Evolutionary conservation across 2,329 filamentous ascomycete species (phyloP).

Genomic region (Geosmithia flava): DNA sequence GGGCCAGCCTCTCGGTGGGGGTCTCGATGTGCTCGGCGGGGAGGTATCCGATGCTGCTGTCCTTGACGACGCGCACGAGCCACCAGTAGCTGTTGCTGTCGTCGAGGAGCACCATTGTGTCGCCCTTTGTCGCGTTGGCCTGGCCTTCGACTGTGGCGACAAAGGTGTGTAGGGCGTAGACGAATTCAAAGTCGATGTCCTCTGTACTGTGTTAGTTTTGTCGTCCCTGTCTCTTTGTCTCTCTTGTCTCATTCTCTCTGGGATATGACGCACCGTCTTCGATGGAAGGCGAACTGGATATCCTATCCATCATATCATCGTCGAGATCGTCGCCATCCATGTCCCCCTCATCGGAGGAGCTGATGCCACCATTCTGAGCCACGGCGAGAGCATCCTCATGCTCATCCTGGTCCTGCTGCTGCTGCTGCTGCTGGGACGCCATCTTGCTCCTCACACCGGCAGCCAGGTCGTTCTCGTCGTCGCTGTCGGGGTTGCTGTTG

Average conservation of each 20-base stretch:
- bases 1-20: constrained; percentile 83
- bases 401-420: constrained; percentile 25
- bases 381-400: constrained; percentile 46
- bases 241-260: constrained; percentile 1
- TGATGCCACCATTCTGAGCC: constrained; percentile 49
- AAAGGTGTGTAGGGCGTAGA: constrained; percentile 96
- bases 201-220: constrained; percentile 43
- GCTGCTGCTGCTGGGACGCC: constrained; percentile 14
- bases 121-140: constrained; percentile 94
- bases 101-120: constrained; percentile 96
- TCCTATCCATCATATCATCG: constrained; percentile 95
- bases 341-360: constrained; percentile 47
- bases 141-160: constrained; percentile 96
- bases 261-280: constrained; percentile 81
- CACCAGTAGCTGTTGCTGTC: constrained; percentile 99
- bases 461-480: constrained; percentile 4
- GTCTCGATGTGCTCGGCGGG: constrained; percentile 98
- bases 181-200: constrained; percentile 99
- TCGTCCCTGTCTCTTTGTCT: background rate
- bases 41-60: constrained; percentile 92
- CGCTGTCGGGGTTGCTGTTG: background rate
- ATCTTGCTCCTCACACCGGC: constrained; percentile 7
- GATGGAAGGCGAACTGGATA: constrained; percentile 96
- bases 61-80: constrained; percentile 93
- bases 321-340: constrained; percentile 66